Conservation (phyloP, 352 stramenopile genomes). For the Synura sp. region DNA sequence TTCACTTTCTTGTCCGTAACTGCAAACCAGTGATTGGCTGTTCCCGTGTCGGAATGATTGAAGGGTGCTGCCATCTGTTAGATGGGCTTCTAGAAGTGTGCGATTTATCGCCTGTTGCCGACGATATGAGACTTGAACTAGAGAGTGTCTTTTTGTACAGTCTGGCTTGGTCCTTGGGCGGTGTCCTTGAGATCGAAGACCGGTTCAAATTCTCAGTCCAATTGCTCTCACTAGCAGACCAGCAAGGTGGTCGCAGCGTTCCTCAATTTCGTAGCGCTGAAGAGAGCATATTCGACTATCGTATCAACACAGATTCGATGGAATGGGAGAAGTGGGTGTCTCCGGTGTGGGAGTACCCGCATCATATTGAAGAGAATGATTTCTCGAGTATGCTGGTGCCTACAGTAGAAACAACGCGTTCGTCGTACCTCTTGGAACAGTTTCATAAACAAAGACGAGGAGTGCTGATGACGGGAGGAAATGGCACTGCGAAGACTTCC, state of each 20-base stretch:
- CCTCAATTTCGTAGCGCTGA: slow-evolving; percentile 75
- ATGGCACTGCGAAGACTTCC: slow-evolving; percentile 75
- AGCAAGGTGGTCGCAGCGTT: slow-evolving; percentile 71
- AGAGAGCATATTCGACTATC: slow-evolving; percentile 82
- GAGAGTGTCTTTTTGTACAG: slow-evolving; percentile 74
- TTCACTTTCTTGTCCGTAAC: slow-evolving; percentile 60
- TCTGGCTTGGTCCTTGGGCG: slow-evolving; percentile 70
- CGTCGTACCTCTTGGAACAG: slow-evolving; percentile 64
- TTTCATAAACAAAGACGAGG: slow-evolving; percentile 51
- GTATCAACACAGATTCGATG: slow-evolving; percentile 72
- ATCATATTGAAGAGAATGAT: slow-evolving; percentile 60
- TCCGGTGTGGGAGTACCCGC: slow-evolving; percentile 50
- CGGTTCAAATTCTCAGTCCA: slow-evolving; percentile 50
- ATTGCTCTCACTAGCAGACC: slow-evolving; percentile 53
- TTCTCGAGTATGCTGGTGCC: slow-evolving; percentile 73
- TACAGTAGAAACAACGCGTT: slow-evolving; percentile 69
- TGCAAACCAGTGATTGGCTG: slow-evolving; percentile 65
- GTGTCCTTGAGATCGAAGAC: slow-evolving; percentile 71
- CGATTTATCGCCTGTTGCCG: slow-evolving; percentile 21
- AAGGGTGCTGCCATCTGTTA: slow-evolving; percentile 52
- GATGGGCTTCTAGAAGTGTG: slow-evolving; percentile 33
- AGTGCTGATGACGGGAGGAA: slow-evolving; percentile 70
- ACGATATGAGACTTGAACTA: slow-evolving; percentile 61
- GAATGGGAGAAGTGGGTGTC: slow-evolving; percentile 75
- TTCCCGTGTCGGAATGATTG: slow-evolving; percentile 67